Percentiles rank a stretch among this genome's conserved stretches.
Evolutionary conservation across 78 protist species (phyloP).

Genomic region (Isochrysis galbana): DNA sequence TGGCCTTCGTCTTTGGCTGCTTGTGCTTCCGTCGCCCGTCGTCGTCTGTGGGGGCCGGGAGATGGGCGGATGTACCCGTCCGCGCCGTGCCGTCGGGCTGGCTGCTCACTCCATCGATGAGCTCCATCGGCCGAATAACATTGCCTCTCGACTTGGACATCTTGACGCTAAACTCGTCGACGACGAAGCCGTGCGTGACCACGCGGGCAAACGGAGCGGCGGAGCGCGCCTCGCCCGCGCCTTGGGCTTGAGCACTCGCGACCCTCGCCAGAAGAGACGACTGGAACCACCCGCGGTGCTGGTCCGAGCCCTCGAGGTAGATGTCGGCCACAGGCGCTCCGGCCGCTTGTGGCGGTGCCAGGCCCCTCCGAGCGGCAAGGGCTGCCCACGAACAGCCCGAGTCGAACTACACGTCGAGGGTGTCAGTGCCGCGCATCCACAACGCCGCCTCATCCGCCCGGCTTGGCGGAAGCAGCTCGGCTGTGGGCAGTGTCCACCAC

Average conservation of each 20-base stretch:
- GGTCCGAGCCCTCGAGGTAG: slow-evolving; percentile 42
- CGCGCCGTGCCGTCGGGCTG: neutral
- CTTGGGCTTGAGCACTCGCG: no score
- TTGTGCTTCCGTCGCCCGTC: neutral
- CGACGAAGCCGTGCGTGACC: slow-evolving; percentile 75
- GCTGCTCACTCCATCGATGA: slow-evolving; percentile 61
- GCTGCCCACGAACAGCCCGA: slow-evolving; percentile 82
- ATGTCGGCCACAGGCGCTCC: slow-evolving; percentile 16
- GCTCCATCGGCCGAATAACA: slow-evolving; percentile 63
- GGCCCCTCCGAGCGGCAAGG: neutral
- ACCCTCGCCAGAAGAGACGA: slow-evolving; percentile 69
- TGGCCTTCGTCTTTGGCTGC: no score
- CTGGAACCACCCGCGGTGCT: slow-evolving; percentile 97
- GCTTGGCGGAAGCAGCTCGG: slow-evolving; percentile 74
- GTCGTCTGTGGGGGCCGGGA: neutral
- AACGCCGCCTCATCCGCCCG: neutral
- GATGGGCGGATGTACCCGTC: neutral
- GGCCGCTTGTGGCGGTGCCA: neutral
- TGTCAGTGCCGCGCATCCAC: slow-evolving; percentile 71
- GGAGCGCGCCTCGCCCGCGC: neutral
- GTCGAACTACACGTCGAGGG: slow-evolving; percentile 96
- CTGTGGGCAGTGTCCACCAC: slow-evolving; percentile 65
- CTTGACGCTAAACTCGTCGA: slow-evolving; percentile 69
- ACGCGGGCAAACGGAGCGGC: neutral
- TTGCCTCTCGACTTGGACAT: slow-evolving; percentile 85